Percentiles rank a stretch among this genome's conserved stretches.
These are phyloP conservation scores for Liriodendron chinense DNA, from an alignment of 164 flowering plant genomes.

Conservation along the genomic window DNA sequence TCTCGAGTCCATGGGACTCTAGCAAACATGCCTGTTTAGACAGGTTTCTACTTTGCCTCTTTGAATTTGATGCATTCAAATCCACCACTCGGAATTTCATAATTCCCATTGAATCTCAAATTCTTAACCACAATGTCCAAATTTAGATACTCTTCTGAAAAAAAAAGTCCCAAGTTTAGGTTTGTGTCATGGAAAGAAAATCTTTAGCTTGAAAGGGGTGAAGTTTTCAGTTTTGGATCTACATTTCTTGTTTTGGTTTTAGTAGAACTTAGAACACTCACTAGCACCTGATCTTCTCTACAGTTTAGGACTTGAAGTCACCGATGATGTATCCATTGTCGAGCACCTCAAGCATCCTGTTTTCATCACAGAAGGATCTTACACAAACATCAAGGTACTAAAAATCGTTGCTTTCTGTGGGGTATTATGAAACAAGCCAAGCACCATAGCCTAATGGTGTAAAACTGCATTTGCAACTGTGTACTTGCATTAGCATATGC, in stretches of 20 bases:
- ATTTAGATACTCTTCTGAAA: too few relatives aligned
- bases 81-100: too few relatives aligned
- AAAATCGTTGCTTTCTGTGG: not conserved
- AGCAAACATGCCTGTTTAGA: too few relatives aligned
- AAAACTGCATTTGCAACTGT: not conserved
- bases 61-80: too few relatives aligned
- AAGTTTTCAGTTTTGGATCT: not conserved
- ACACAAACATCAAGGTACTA: conserved; percentile 22
- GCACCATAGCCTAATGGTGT: not conserved
- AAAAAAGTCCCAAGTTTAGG: not conserved
- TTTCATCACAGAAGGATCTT: conserved; percentile 21
- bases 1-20: too few relatives aligned
- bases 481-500: not conserved
- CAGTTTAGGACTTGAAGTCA: conserved; percentile 23
- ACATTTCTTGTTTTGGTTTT: not conserved
- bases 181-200: not conserved
- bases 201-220: not conserved
- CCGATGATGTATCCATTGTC: conserved; percentile 24
- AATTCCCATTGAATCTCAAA: too few relatives aligned
- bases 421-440: not conserved
- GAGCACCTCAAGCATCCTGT: conserved; percentile 26
- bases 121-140: too few relatives aligned
- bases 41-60: too few relatives aligned
- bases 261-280: not conserved
- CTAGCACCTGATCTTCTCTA: not conserved